Evolutionary conservation across 352 stramenopile species (phyloP).

Genomic region (Thalassiosira pacifica): DNA sequence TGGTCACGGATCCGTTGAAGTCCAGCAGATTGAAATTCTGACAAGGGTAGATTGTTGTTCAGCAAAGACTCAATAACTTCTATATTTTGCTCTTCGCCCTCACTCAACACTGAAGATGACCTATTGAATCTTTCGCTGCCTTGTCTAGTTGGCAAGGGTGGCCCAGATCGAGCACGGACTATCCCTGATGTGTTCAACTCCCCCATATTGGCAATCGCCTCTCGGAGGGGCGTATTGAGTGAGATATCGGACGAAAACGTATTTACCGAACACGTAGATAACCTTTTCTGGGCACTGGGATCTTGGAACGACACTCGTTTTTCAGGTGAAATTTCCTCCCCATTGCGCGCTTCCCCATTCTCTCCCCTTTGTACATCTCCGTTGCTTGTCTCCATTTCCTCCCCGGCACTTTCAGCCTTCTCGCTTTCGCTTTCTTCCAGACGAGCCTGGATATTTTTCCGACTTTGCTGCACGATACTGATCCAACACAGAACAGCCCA

Average conservation of each 20-base stretch:
- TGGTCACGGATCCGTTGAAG: constrained; percentile 41
- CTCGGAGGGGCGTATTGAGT: constrained; percentile 1
- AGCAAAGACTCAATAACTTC: constrained; percentile 54
- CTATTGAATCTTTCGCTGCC: background rate
- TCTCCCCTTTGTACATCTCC: background rate
- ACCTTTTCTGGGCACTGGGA: background rate
- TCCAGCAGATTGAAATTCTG: constrained; percentile 36
- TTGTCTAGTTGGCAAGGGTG: no score
- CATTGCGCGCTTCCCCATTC: background rate
- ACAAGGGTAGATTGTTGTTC: constrained; percentile 13
- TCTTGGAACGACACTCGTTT: constrained; percentile 30
- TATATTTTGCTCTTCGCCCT: constrained; percentile 23
- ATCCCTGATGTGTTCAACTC: background rate
- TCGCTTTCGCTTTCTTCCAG: constrained; percentile 5
- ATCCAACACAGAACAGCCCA: constrained; percentile 50
- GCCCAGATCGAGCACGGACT: background rate
- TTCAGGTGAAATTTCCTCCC: background rate
- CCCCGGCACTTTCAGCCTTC: background rate
- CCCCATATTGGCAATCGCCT: constrained; percentile 27
- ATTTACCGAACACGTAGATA: background rate
- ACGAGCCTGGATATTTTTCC: constrained; percentile 40
- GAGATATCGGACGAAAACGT: background rate
- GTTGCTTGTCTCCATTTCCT: background rate
- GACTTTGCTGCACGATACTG: constrained; percentile 51
- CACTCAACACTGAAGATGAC: background rate